phyloP scores from a whole-genome alignment of 805 yeast species.

The Candida orba region DNA sequence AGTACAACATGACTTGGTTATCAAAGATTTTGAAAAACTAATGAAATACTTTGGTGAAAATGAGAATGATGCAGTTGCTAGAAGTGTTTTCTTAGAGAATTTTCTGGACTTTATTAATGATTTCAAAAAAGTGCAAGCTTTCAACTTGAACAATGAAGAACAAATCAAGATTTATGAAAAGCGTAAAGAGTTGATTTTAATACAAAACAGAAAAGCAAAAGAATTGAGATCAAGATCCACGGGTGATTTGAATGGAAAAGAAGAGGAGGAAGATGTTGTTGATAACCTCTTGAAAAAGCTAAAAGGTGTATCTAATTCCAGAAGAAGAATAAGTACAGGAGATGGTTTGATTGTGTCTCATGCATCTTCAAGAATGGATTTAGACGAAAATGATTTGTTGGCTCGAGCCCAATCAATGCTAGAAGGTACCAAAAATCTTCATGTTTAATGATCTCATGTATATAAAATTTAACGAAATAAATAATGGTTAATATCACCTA shows the following conservation, averaged over 20 bases:
- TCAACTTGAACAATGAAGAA: conserved; percentile 62
- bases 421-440: conserved; percentile 19
- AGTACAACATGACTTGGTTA: conserved; percentile 44
- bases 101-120: conserved; percentile 53
- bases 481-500: no score
- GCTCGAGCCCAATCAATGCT: conserved; percentile 22
- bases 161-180: conserved; percentile 58
- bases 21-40: conserved; percentile 45
- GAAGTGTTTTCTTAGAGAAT: conserved; percentile 54
- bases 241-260: conserved; percentile 28
- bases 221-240: conserved; percentile 17
- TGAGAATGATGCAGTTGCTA: conserved; percentile 41
- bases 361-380: conserved; percentile 4
- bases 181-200: conserved; percentile 46
- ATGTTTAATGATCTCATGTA: conserved; percentile 3
- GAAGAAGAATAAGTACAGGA: conserved; percentile 19
- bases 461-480: no score
- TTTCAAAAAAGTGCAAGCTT: conserved; percentile 57
- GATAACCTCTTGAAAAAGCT: conserved; percentile 81
- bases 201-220: conserved; percentile 6
- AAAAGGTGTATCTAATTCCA: conserved; percentile 48
- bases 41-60: conserved; percentile 73
- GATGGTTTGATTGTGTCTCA: not conserved
- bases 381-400: conserved; percentile 13
- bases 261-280: conserved; percentile 51